phyloP scores from a whole-genome alignment of 257 asterid species.

The Orobanche coerulescens region DNA sequence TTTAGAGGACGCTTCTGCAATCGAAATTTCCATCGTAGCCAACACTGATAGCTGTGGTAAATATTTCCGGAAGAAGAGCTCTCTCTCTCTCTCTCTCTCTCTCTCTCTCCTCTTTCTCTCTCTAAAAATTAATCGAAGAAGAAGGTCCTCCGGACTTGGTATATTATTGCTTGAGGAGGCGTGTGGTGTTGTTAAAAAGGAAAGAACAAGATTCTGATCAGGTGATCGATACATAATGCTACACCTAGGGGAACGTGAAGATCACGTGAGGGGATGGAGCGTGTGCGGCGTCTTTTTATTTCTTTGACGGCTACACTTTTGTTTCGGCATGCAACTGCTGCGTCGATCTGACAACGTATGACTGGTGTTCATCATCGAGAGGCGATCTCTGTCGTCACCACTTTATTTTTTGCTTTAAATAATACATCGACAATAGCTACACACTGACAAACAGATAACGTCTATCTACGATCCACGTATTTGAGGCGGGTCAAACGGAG shows the following conservation, averaged over 20 bases:
- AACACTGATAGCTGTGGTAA: neutral
- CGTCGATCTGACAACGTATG: neutral
- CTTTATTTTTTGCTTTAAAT: too few relatives aligned
- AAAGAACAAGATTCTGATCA: conserved; percentile 25
- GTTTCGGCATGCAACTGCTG: conserved; percentile 29
- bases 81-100: neutral
- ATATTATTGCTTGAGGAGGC: conserved; percentile 9
- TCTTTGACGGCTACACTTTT: conserved; percentile 10
- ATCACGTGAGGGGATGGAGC: conserved; percentile 17
- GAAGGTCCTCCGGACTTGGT: neutral
- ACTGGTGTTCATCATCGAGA: neutral
- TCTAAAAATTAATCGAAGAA: too few relatives aligned
- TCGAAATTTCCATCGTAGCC: conserved; percentile 52
- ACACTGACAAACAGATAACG: too few relatives aligned
- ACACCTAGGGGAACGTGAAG: too few relatives aligned
- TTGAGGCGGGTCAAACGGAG: too few relatives aligned
- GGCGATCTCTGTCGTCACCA: too few relatives aligned
- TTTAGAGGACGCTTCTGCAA: conserved; percentile 54
- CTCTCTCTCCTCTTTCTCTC: conserved; percentile 17
- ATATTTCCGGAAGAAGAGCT: neutral
- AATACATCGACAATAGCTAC: too few relatives aligned
- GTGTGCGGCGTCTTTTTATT: conserved; percentile 21
- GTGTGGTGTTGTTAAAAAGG: neutral
- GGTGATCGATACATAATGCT: too few relatives aligned
- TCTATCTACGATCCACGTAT: too few relatives aligned